These are phyloP conservation scores for Brasilioporus rufonigricans DNA, from an alignment of 768 basidiomycete genomes.

Conservation along the genomic window DNA sequence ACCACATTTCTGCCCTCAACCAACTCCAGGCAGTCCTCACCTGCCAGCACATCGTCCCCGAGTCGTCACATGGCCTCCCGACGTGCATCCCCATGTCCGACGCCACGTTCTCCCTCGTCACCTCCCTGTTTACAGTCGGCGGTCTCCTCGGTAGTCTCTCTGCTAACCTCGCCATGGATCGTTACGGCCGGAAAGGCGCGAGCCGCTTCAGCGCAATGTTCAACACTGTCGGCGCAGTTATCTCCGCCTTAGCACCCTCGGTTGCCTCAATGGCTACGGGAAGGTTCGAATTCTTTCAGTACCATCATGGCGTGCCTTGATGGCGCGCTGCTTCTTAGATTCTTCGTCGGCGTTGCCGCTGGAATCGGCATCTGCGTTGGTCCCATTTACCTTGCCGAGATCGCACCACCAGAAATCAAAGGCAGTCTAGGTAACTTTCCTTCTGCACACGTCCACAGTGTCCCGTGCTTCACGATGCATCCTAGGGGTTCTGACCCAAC, in stretches of 20 bases:
- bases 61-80: slow-evolving; percentile 43
- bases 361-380: slow-evolving; percentile 76
- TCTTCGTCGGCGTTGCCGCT: slow-evolving; percentile 66
- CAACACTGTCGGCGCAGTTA: slow-evolving; percentile 53
- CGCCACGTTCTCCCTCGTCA: slow-evolving; percentile 76
- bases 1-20: slow-evolving; percentile 89
- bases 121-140: slow-evolving; percentile 83
- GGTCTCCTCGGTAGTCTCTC: slow-evolving; percentile 76
- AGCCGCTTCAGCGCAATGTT: slow-evolving; percentile 55
- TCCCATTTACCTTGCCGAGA: slow-evolving; percentile 83
- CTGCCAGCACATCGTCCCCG: slow-evolving; percentile 44
- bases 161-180: slow-evolving; percentile 68
- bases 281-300: slow-evolving; percentile 43
- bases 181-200: slow-evolving; percentile 68
- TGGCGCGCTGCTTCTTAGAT: slow-evolving; percentile 34
- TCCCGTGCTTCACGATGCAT: background rate
- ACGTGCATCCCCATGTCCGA: slow-evolving; percentile 81
- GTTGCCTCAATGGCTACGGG: slow-evolving; percentile 59
- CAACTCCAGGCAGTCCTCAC: slow-evolving; percentile 80
- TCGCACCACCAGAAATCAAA: slow-evolving; percentile 73
- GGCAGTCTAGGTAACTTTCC: slow-evolving; percentile 61
- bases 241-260: slow-evolving; percentile 66
- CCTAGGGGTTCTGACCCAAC: slow-evolving; percentile 75
- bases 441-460: background rate
- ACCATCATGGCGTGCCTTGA: background rate